Evolutionary conservation across 129 eudicot species (phyloP).

Genomic region (sunflower (Helianthus annuus)): HanXRQr2.0-SUNRISE NC_035441.2:152059699-152060198

Average conservation of each 20-base stretch:
- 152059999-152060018: background rate
- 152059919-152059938: constrained; percentile 2
- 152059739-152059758: no score
- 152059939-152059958: constrained; percentile 2
- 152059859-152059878: no score
- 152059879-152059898: no score
- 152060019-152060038: no score
- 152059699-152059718: no score
- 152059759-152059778: no score
- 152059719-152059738: no score
- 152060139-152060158: background rate
- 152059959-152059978: background rate
- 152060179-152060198: background rate
- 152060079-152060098: background rate
- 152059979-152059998: background rate
- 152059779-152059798: no score
- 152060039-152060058: background rate
- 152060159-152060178: background rate
- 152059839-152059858: no score
- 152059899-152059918: constrained; percentile 10
- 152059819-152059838: no score
- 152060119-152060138: no score
- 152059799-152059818: no score
- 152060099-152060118: background rate
- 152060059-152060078: background rate